A percentile compares a stretch with the other conserved stretches of the same genome.
Evolutionary conservation across 1,284 basidiomycete species (phyloP).

Genomic region (Hemileia vastatrix): DNA sequence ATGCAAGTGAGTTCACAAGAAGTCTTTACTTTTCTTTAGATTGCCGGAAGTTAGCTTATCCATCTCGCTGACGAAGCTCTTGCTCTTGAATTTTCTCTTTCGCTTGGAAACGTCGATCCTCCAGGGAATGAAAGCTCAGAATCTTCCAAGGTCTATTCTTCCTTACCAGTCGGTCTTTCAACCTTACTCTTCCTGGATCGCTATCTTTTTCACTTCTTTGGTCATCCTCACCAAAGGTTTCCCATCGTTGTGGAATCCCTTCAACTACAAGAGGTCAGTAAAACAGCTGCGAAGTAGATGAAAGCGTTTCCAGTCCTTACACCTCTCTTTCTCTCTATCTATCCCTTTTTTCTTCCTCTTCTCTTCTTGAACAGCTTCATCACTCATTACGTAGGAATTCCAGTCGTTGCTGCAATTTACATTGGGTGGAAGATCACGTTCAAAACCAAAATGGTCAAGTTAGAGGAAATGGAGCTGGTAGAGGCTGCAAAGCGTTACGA

Average conservation of each 20-base stretch:
- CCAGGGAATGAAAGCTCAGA: conserved; percentile 55
- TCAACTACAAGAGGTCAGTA: no score
- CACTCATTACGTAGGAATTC: conserved; percentile 33
- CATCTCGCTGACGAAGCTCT: no score
- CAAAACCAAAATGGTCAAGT: conserved; percentile 27
- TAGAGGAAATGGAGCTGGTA: conserved; percentile 27
- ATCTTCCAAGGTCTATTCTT: conserved; percentile 51
- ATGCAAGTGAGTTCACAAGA: not conserved
- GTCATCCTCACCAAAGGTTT: no score
- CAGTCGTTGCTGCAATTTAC: conserved; percentile 31
- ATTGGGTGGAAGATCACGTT: conserved; percentile 34
- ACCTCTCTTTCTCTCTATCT: no score
- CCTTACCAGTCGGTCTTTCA: conserved; percentile 50
- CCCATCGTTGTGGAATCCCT: no score
- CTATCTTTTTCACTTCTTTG: no score
- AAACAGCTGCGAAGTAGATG: no score
- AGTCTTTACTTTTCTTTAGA: no score
- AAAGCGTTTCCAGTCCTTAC: not conserved
- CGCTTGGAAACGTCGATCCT: no score
- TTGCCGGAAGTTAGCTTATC: no score
- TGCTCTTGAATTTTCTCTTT: no score
- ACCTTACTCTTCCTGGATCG: conserved; percentile 36
- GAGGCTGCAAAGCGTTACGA: not conserved
- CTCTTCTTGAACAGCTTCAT: not conserved
- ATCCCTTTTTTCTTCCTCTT: no score